These are phyloP conservation scores for Byssoonygena ceratinophila DNA, from an alignment of 2,329 filamentous ascomycete species.

Conservation along the genomic window DNA sequence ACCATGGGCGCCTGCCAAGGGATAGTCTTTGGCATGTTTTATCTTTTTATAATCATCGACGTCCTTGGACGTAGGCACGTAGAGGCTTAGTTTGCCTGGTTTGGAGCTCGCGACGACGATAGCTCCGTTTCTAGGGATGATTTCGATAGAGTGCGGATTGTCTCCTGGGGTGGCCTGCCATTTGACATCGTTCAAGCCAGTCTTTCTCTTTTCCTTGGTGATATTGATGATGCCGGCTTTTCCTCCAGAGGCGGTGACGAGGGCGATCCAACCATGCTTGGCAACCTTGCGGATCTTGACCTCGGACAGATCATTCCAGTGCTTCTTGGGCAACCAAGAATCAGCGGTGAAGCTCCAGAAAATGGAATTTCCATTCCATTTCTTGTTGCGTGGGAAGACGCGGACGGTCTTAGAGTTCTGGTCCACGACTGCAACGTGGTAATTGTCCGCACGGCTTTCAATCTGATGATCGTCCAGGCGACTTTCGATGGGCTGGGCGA, in stretches of 20 bases:
- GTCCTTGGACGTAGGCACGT: constrained; percentile 14
- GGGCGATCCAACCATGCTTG: constrained; percentile 16
- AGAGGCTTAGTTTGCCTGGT: constrained; percentile 16
- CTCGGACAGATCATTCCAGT: constrained; percentile 17
- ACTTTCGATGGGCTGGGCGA: constrained; percentile 3
- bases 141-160: constrained; percentile 18
- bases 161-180: constrained; percentile 15
- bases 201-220: constrained; percentile 40
- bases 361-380: constrained; percentile 16
- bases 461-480: constrained; percentile 15
- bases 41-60: constrained; percentile 14
- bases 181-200: constrained; percentile 12
- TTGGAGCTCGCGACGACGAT: constrained; percentile 17
- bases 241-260: constrained; percentile 18
- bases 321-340: not conserved
- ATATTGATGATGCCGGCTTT: constrained; percentile 37
- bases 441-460: constrained; percentile 12
- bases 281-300: constrained; percentile 18
- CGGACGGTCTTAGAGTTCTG: constrained; percentile 18
- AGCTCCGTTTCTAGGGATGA: constrained; percentile 16
- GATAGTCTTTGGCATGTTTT: constrained; percentile 8
- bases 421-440: constrained; percentile 18
- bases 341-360: constrained; percentile 18
- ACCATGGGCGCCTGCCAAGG: constrained; percentile 9
- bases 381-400: constrained; percentile 17